A percentile compares a stretch with the other conserved stretches of the same genome.
phyloP scores from a whole-genome alignment of 768 basidiomycete genomes.

The Podaxis sp. region DNA sequence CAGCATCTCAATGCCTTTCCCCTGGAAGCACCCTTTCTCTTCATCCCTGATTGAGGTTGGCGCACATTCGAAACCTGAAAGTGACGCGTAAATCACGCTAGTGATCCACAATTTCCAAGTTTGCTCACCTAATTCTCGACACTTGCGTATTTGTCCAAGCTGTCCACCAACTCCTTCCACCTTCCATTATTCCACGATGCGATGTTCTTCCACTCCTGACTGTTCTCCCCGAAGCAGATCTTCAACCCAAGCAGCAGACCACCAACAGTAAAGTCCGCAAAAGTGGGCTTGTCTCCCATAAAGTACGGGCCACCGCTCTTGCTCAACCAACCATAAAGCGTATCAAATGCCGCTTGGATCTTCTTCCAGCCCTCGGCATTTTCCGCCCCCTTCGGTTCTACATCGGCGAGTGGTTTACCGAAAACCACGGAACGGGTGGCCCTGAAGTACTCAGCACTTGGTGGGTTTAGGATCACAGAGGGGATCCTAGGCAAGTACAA shows the following conservation, averaged over 20 bases:
- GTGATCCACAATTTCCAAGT: neutral
- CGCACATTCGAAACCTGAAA: neutral
- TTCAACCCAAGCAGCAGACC: conserved; percentile 26
- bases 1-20: too few species aligned
- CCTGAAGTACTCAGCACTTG: conserved; percentile 28
- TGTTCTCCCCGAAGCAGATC: conserved; percentile 29
- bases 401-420: conserved; percentile 32
- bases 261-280: conserved; percentile 37
- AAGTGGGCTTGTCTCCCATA: conserved; percentile 31
- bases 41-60: too few species aligned
- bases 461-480: conserved; percentile 15
- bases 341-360: conserved; percentile 27
- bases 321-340: conserved; percentile 23
- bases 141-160: conserved; percentile 13
- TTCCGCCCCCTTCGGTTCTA: conserved; percentile 25
- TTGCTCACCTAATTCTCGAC: neutral
- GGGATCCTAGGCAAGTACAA: conserved; percentile 7
- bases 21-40: too few species aligned
- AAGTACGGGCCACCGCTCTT: conserved; percentile 28
- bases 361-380: conserved; percentile 32
- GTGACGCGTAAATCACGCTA: neutral
- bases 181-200: conserved; percentile 32
- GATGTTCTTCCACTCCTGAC: conserved; percentile 38
- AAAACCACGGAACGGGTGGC: conserved; percentile 27
- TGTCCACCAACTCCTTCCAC: conserved; percentile 24